phyloP scores from a whole-genome alignment of 257 asterid genomes.

The Datura wrightii region DNA sequence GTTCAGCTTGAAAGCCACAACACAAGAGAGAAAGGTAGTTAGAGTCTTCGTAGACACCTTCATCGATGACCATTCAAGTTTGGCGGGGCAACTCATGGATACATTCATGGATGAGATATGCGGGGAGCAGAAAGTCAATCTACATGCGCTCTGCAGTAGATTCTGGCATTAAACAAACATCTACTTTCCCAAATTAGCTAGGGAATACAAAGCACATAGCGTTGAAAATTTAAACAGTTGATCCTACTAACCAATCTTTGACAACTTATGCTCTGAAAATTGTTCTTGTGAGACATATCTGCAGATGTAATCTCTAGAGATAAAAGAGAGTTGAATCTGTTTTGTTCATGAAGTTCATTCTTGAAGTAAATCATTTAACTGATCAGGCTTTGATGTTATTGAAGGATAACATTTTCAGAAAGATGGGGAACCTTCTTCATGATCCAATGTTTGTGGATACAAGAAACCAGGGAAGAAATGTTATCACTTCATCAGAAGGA shows the following conservation, averaged over 20 bases:
- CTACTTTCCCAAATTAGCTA: neutral
- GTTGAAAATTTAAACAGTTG: neutral
- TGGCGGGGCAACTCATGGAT: slow-evolving; percentile 76
- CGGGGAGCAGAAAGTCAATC: slow-evolving; percentile 51
- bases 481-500: neutral
- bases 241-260: slow-evolving; percentile 25
- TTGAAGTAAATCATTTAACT: neutral
- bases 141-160: slow-evolving; percentile 69
- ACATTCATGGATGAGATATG: slow-evolving; percentile 64
- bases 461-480: neutral
- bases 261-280: slow-evolving; percentile 18
- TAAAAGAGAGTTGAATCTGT: neutral
- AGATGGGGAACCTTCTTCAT: neutral
- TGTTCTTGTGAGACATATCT: slow-evolving; percentile 5
- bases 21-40: slow-evolving; percentile 66
- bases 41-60: slow-evolving; percentile 72
- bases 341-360: slow-evolving; percentile 21
- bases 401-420: slow-evolving; percentile 25
- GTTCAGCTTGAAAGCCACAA: slow-evolving; percentile 76
- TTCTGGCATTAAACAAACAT: slow-evolving; percentile 66
- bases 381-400: neutral
- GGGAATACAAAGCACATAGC: neutral
- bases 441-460: slow-evolving; percentile 13
- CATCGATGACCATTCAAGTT: slow-evolving; percentile 64
- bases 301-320: neutral